Evolutionary conservation across 306 rosid genomes (phyloP), one percentile per base, ranked within the genome.

Genomic region (Medicago lupulina): DNA sequence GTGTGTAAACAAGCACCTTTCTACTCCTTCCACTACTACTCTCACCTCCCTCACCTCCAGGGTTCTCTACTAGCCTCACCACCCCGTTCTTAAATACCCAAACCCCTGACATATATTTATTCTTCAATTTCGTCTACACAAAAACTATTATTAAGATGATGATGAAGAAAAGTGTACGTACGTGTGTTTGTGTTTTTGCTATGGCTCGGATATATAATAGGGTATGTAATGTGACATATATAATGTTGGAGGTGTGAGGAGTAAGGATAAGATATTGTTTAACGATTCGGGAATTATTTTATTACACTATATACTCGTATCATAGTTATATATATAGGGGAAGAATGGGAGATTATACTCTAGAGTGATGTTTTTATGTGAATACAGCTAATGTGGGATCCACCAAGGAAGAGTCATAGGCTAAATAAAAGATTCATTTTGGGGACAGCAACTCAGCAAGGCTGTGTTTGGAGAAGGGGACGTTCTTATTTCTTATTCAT

Each of bases 71-170:
- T 28, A 96, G 83, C 67, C 98, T 80, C 36, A 96, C 83, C 55
- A 96, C 98, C 11, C 97, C 97, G 80, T 96, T 89, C 77, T 83
- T 89, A 91, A 92, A 92, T 11, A 92, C 91, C 99, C 99, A 92
- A 40, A 96, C 99, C 53, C 99, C 99, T 0, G 99, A 86, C 99
- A 96, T 46, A n/a, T 11, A 54, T 0, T 61, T 28, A 7, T 59
- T 23, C 6, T 11, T 25, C 25, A 25, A 5, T 25, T 11, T 23
- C n/a, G n/a, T n/a, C 8, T n/a, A 16, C 13, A 9, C 12, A n/a
- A n/a, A 14, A 64, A 10, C 3, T 25, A 59, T 8, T 28, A 28
- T 19, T 44, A 44, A 3, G 49, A 46, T 46, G n/a, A 46, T 11
- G 11, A 17, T 34, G 14, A 68, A 46, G 58, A 23, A 28, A 68